Evolutionary conservation across 2,329 filamentous ascomycete species (phyloP).

Genomic region (Talaromyces sp.): DNA sequence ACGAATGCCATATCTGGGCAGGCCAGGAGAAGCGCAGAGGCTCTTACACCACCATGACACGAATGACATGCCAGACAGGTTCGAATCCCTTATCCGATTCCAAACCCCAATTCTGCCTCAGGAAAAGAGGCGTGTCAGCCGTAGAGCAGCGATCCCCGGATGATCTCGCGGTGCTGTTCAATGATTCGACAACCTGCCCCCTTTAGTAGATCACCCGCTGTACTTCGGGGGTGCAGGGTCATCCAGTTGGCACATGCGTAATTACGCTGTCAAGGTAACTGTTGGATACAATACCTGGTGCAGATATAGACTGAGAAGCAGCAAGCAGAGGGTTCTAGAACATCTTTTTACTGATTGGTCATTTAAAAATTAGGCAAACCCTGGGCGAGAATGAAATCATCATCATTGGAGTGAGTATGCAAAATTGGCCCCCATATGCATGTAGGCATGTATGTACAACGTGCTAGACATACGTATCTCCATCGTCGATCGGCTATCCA

Average conservation of each 20-base stretch:
- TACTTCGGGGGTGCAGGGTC: constrained; percentile 2
- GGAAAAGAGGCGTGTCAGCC: constrained; percentile 2
- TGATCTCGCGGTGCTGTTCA: neutral
- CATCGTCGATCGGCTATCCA: neutral
- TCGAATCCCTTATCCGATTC: neutral
- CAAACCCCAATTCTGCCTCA: neutral
- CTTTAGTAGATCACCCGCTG: neutral
- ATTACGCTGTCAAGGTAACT: neutral
- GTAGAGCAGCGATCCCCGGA: neutral
- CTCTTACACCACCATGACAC: neutral
- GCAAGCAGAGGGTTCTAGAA: neutral
- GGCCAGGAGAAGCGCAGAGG: neutral
- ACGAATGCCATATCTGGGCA: neutral
- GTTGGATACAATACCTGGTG: neutral
- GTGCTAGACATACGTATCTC: neutral
- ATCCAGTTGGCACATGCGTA: neutral
- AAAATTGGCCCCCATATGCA: constrained; percentile 9
- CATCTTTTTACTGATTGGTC: neutral
- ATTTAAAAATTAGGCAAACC: neutral
- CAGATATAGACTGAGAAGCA: neutral
- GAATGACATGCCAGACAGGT: neutral
- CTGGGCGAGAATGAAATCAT: neutral
- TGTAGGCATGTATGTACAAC: neutral
- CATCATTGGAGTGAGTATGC: neutral
- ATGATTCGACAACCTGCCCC: neutral